Conservation (phyloP, 2,329 filamentous ascomycete genomes). For the Verticillium tricorpus region DNA sequence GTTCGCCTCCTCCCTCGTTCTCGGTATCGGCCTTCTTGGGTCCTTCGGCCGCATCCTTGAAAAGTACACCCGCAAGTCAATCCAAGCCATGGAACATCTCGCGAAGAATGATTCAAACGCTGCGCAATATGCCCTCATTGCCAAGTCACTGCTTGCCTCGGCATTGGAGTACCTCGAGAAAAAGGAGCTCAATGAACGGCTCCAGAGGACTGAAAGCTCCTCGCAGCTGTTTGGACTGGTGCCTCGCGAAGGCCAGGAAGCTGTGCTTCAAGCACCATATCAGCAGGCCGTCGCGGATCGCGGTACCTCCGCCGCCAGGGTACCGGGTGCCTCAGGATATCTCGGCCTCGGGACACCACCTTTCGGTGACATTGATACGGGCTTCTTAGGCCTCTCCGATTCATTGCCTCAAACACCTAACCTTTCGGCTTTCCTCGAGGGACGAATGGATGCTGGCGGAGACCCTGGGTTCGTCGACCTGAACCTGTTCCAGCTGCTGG, state of each 20-base stretch:
- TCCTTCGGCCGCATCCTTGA: constrained; percentile 49
- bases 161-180: constrained; percentile 43
- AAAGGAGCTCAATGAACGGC: constrained; percentile 40
- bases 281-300: background rate
- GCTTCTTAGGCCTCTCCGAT: constrained; percentile 32
- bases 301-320: background rate
- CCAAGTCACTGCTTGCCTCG: constrained; percentile 42
- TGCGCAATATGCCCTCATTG: constrained; percentile 48
- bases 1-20: constrained; percentile 47
- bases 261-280: background rate
- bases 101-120: constrained; percentile 45
- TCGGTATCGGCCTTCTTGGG: constrained; percentile 46
- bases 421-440: constrained; percentile 29
- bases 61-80: constrained; percentile 42
- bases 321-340: constrained; percentile 8
- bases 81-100: constrained; percentile 44
- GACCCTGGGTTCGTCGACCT: constrained; percentile 38
- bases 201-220: constrained; percentile 43
- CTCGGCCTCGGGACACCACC: constrained; percentile 22
- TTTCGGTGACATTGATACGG: constrained; percentile 30
- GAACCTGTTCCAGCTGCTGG: constrained; percentile 47
- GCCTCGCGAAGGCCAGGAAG: constrained; percentile 21
- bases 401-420: constrained; percentile 36
- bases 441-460: constrained; percentile 29
- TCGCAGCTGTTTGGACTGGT: constrained; percentile 48